Evolutionary conservation across 768 basidiomycete species (phyloP).

Genomic region (Phylloporus arenicola): DNA sequence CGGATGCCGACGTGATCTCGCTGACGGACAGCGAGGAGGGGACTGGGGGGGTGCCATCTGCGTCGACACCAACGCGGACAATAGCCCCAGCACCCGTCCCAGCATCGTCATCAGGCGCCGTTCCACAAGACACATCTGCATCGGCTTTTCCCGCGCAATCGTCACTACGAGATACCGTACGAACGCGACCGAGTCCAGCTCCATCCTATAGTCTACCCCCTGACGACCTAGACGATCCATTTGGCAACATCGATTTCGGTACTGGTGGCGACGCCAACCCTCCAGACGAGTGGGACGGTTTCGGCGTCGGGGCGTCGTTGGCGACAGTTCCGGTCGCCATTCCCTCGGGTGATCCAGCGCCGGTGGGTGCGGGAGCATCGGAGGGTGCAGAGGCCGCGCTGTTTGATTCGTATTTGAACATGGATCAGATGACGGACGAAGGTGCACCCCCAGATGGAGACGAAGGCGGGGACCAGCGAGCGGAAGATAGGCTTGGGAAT

Average conservation of each 20-base stretch:
- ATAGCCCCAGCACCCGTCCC: too few species aligned
- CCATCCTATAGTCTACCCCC: conserved; percentile 4
- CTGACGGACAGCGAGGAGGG: conserved; percentile 26
- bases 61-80: background rate
- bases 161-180: background rate
- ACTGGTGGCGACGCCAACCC: background rate
- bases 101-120: too few species aligned
- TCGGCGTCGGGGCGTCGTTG: conserved; percentile 11
- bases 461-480: background rate
- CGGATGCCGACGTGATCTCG: conserved; percentile 24
- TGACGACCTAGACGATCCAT: conserved; percentile 13
- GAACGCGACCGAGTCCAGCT: background rate
- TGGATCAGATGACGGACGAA: conserved; percentile 13
- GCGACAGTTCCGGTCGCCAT: background rate
- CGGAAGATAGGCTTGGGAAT: background rate
- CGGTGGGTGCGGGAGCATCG: background rate
- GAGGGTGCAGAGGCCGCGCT: conserved; percentile 6
- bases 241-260: conserved; percentile 11
- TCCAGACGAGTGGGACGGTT: background rate
- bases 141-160: background rate
- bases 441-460: background rate
- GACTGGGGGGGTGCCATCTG: background rate
- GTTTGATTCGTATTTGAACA: conserved; percentile 22
- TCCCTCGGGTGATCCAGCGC: background rate
- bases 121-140: background rate